These are phyloP conservation scores for Epichloe coenophiala DNA, from an alignment of 2,329 filamentous ascomycete species.

Conservation along the genomic window DNA sequence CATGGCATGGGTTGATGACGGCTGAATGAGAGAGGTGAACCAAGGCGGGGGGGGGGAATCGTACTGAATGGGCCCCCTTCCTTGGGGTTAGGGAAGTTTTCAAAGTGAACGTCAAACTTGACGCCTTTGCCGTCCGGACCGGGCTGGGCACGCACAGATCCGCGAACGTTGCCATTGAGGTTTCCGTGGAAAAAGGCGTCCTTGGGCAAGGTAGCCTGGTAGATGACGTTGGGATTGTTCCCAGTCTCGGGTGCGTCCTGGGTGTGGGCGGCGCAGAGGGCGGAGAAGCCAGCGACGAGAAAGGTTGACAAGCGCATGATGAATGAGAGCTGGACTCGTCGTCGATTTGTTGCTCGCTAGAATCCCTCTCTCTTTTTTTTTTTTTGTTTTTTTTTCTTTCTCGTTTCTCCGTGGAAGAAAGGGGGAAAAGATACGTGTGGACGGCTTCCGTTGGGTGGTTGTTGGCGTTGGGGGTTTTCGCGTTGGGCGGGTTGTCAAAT, in stretches of 20 bases:
- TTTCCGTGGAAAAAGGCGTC: conserved; percentile 41
- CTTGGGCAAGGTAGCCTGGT: conserved; percentile 42
- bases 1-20: too few species aligned
- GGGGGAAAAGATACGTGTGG: too few species aligned
- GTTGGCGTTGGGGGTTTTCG: too few species aligned
- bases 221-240: conserved; percentile 43
- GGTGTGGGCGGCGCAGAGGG: conserved; percentile 14
- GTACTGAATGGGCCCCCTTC: conserved; percentile 46
- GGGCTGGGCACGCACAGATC: conserved; percentile 33
- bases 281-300: not conserved
- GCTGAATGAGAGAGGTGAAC: not conserved
- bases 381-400: too few species aligned
- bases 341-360: not conserved
- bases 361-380: too few species aligned
- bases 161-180: conserved; percentile 26
- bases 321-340: not conserved
- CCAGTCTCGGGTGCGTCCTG: conserved; percentile 35
- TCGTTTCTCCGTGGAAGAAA: too few species aligned
- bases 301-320: conserved; percentile 1
- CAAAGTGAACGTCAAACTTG: conserved; percentile 39
- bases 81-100: conserved; percentile 44
- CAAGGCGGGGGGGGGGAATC: conserved; percentile 12
- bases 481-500: too few species aligned
- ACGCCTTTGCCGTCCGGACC: conserved; percentile 39
- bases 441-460: too few species aligned